phyloP scores from a whole-genome alignment of 495 filamentous ascomycete genomes.

The Tuber aestivum region DNA sequence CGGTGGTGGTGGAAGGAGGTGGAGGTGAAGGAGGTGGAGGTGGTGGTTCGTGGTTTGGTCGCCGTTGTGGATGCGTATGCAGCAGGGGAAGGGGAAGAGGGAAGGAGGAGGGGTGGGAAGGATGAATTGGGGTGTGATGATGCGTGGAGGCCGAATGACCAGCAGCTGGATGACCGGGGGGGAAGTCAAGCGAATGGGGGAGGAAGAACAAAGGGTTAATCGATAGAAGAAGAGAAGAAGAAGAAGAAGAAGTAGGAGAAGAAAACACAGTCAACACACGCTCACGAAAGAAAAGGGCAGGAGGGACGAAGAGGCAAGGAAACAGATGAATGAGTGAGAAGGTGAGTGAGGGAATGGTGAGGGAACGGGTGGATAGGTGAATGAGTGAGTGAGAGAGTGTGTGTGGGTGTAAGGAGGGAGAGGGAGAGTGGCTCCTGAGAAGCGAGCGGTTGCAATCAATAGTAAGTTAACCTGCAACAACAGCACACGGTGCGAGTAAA shows the following conservation, averaged over 20 bases:
- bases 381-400: neutral
- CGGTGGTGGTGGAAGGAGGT: constrained; percentile 30
- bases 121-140: constrained; percentile 29
- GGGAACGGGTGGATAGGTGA: neutral
- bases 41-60: constrained; percentile 30
- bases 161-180: constrained; percentile 20
- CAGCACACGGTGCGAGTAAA: constrained; percentile 5
- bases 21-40: constrained; percentile 32
- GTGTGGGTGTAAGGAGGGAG: constrained; percentile 4
- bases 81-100: constrained; percentile 28
- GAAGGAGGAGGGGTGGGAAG: constrained; percentile 26
- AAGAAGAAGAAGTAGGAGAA: no score
- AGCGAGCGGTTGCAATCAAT: neutral
- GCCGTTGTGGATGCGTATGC: constrained; percentile 34
- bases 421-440: neutral
- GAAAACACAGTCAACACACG: constrained; percentile 7
- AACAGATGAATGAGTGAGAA: constrained; percentile 8
- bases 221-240: constrained; percentile 12
- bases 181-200: constrained; percentile 33
- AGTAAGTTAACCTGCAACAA: neutral
- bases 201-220: constrained; percentile 23
- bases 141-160: constrained; percentile 21
- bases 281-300: constrained; percentile 5
- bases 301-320: constrained; percentile 3
- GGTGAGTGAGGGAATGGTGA: neutral